Evolutionary conservation across 2,329 filamentous ascomycete genomes (phyloP).

Genomic region (Colletotrichum phormii): DNA sequence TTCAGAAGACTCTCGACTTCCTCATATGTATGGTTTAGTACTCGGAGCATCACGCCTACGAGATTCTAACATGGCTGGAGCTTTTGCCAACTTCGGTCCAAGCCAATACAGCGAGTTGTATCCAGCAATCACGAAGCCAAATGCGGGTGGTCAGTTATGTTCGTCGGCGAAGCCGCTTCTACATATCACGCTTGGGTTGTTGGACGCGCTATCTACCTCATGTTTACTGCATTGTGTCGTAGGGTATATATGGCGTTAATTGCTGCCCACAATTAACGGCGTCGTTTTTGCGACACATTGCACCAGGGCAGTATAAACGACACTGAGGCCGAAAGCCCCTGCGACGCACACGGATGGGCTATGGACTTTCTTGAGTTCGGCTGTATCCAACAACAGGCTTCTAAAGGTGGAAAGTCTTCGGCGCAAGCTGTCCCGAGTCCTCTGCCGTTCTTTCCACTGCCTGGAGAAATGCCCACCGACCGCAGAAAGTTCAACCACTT

Average conservation of each 20-base stretch:
- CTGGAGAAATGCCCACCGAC: background rate
- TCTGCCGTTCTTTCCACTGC: background rate
- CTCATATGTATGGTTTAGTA: too few species aligned
- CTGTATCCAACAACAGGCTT: background rate
- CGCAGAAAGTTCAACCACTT: background rate
- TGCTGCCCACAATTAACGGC: too few species aligned
- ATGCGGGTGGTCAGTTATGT: slow-evolving; percentile 45
- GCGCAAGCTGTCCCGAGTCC: background rate
- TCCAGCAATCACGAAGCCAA: slow-evolving; percentile 42
- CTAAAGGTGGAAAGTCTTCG: too few species aligned
- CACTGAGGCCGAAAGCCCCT: background rate
- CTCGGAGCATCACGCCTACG: slow-evolving; percentile 48
- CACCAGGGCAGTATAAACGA: background rate
- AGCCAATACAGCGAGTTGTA: slow-evolving; percentile 52
- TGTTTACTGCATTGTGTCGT: too few species aligned
- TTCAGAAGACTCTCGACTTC: too few species aligned
- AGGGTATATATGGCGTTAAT: too few species aligned
- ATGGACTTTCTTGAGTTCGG: background rate
- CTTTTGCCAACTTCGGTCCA: slow-evolving; percentile 53
- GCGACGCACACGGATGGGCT: background rate
- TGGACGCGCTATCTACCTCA: slow-evolving; percentile 34
- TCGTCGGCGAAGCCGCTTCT: slow-evolving; percentile 51
- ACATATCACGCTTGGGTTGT: slow-evolving; percentile 54
- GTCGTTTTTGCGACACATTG: too few species aligned
- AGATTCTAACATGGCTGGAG: slow-evolving; percentile 49